Evolutionary conservation across 495 filamentous ascomycete species (phyloP).

Genomic region (Neurospora sp.): DNA sequence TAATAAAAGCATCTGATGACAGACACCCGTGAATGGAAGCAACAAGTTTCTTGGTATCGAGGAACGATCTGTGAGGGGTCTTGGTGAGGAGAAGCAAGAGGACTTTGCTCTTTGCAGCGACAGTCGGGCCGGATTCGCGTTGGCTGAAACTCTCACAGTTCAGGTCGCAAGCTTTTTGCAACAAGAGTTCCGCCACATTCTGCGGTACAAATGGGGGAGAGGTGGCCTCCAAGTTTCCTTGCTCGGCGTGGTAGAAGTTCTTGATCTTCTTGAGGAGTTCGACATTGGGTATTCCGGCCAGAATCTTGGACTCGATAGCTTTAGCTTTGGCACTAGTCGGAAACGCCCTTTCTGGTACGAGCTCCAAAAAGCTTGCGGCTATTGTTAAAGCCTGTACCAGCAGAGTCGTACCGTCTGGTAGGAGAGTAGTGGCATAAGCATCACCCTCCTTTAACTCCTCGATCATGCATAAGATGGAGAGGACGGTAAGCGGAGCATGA

Average conservation of each 20-base stretch:
- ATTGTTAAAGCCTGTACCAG: conserved; percentile 40
- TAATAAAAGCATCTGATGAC: conserved; percentile 18
- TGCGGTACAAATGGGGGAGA: conserved; percentile 47
- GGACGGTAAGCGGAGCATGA: conserved; percentile 67
- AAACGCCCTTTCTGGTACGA: conserved; percentile 66
- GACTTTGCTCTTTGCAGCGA: conserved; percentile 39
- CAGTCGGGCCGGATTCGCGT: conserved; percentile 22
- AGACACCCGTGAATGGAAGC: conserved; percentile 42
- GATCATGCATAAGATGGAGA: conserved; percentile 58
- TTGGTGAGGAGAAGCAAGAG: conserved; percentile 50
- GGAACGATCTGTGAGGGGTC: conserved; percentile 37
- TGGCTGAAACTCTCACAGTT: conserved; percentile 35
- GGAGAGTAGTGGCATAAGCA: conserved; percentile 1
- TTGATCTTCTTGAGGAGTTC: conserved; percentile 51
- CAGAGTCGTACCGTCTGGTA: conserved; percentile 6
- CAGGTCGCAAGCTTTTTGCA: conserved; percentile 49
- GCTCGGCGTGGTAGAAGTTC: conserved; percentile 52
- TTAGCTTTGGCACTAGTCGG: conserved; percentile 22
- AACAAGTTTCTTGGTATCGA: conserved; percentile 46
- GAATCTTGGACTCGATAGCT: conserved; percentile 18
- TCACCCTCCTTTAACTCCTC: conserved; percentile 29
- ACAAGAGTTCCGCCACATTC: conserved; percentile 48
- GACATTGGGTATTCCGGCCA: conserved; percentile 27
- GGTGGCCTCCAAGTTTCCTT: conserved; percentile 42
- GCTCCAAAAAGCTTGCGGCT: conserved; percentile 44